Base-by-base conservation (phyloP, 1,284 basidiomycete species). In the Mycena citricolor region DNA sequence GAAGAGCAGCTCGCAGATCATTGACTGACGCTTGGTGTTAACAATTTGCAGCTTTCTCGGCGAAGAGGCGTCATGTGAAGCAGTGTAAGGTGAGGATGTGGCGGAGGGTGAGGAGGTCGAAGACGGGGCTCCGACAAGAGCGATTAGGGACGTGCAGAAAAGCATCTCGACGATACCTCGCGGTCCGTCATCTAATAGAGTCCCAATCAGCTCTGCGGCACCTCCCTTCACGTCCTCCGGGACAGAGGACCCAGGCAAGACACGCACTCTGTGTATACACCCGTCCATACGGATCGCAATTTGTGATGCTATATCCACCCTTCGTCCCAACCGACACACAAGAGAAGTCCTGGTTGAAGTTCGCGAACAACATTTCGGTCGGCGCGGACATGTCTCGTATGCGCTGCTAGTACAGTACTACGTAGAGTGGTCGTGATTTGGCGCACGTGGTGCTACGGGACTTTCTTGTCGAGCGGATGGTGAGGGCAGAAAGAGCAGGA, bases 131-230 rank as follows among this genome's bases (percentile, higher is more conserved):
- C 95, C 94, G 21, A 99, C 95, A 26, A 99, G 76, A 0, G 95
- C 95, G 41, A 99, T 93, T 49, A 99, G 79, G 8, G 93, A 97
- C 4, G 97, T 99, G 69, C 94, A 97, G 72, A 99, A 99, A 48
- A 99, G 77, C 95, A 99, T 99, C 68, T 99, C 95, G 10, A 98
- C 94, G 51, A 97, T 94, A 20, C 92, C 93, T 12, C 89, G 83
- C 1, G 95, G 90, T 3, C 94, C 94, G 54, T 97, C 92, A 59
- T 88, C 94, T 89, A 49, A 10, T 26, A 20, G 25, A 16, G 19
- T n/a, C n/a, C 7, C n/a, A 24, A 19, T 10, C 13, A 14, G 14
- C 10, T 30, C 7, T 21, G 16, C 16, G 21, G 20, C 17, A 19
- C 36, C 24, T 35, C 36, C 17, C 28, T 31, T 23, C 11, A 28